Evolutionary conservation across 1,139 yeast genomes (phyloP).

Genomic region (Yarrowia galli): DNA sequence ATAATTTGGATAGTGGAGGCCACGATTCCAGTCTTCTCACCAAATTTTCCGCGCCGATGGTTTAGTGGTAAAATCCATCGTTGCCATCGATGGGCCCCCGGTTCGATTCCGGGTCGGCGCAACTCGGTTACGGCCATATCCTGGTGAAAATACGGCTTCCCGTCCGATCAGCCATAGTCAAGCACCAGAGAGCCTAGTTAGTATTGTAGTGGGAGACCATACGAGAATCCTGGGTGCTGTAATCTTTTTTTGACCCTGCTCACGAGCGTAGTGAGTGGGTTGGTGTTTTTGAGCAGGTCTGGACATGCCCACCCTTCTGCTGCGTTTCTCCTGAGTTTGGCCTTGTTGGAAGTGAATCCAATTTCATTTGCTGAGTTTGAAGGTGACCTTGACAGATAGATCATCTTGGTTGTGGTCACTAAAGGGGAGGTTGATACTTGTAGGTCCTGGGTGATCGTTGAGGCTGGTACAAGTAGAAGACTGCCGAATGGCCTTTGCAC

Average conservation of each 20-base stretch:
- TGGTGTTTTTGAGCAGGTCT: too few relatives aligned
- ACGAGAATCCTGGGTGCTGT: constrained; percentile 38
- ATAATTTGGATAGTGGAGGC: not conserved
- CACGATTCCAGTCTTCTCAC: not conserved
- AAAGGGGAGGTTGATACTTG: too few relatives aligned
- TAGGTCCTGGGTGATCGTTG: too few relatives aligned
- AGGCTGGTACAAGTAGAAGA: too few relatives aligned
- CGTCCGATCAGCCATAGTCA: constrained; percentile 39
- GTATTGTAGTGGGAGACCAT: constrained; percentile 39
- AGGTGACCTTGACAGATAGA: too few relatives aligned
- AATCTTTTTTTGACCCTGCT: constrained; percentile 19
- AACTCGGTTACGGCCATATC: constrained; percentile 37
- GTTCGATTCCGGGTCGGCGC: constrained; percentile 39
- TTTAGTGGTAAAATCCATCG: constrained; percentile 39
- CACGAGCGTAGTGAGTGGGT: not conserved
- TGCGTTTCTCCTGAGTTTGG: too few relatives aligned
- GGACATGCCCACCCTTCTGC: too few relatives aligned
- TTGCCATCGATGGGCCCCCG: constrained; percentile 39
- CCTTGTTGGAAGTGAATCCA: too few relatives aligned
- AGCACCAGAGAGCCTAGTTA: constrained; percentile 39
- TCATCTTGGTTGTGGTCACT: too few relatives aligned
- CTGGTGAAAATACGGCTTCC: constrained; percentile 39
- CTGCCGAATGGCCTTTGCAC: too few relatives aligned
- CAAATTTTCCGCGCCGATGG: constrained; percentile 25
- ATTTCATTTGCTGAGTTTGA: too few relatives aligned